A percentile compares a stretch with the other conserved stretches of the same genome.
phyloP scores from a whole-genome alignment of 2,329 filamentous ascomycete species.

The Xylariaceae sp. region DNA sequence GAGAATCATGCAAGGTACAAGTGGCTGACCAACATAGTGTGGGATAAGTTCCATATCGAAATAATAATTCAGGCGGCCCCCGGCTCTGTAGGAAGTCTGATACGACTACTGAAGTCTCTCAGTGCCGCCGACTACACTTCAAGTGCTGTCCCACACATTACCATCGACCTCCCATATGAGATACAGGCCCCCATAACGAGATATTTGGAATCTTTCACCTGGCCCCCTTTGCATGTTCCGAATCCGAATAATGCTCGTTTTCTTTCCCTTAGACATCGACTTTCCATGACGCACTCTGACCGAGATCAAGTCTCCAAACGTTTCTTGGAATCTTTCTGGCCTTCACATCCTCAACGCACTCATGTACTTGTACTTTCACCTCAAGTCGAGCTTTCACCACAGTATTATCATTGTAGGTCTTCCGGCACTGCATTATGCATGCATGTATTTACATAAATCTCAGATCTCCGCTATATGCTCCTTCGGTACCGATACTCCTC shows the following conservation, averaged over 20 bases:
- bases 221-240: slow-evolving; percentile 52
- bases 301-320: slow-evolving; percentile 69
- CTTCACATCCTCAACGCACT: slow-evolving; percentile 55
- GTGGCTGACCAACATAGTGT: slow-evolving; percentile 46
- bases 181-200: slow-evolving; percentile 62
- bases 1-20: slow-evolving; percentile 3
- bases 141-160: slow-evolving; percentile 67
- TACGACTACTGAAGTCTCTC: slow-evolving; percentile 74
- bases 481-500: slow-evolving; percentile 74
- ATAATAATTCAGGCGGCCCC: slow-evolving; percentile 76
- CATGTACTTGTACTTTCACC: slow-evolving; percentile 85
- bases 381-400: slow-evolving; percentile 71
- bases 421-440: neutral
- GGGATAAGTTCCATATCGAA: slow-evolving; percentile 75
- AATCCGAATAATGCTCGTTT: slow-evolving; percentile 43
- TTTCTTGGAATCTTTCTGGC: slow-evolving; percentile 87
- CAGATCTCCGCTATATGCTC: slow-evolving; percentile 70
- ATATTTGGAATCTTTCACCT: slow-evolving; percentile 62
- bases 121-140: slow-evolving; percentile 71
- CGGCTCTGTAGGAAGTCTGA: slow-evolving; percentile 67
- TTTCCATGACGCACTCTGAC: slow-evolving; percentile 55
- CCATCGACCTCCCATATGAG: slow-evolving; percentile 73
- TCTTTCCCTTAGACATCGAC: slow-evolving; percentile 71
- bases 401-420: slow-evolving; percentile 72
- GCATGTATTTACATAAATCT: neutral